A percentile compares a stretch with the other conserved stretches of the same genome.
These are phyloP conservation scores for Pisolithus orientalis DNA, from an alignment of 768 basidiomycete genomes.

Conservation along the genomic window DNA sequence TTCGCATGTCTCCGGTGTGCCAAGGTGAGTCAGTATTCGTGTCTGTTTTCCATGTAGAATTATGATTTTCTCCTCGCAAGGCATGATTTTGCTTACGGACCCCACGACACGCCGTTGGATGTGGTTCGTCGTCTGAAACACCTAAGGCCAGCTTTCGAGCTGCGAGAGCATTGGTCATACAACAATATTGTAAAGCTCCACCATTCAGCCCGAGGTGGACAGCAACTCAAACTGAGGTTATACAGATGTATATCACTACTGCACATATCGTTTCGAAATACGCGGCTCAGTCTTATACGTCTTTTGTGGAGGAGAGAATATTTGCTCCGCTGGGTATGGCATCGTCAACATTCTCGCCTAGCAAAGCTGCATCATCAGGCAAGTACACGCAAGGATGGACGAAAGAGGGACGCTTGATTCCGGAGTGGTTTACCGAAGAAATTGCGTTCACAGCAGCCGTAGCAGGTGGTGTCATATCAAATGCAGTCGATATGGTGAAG, in stretches of 20 bases:
- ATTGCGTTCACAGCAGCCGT: conserved; percentile 26
- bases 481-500: conserved; percentile 35
- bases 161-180: conserved; percentile 33
- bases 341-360: conserved; percentile 31
- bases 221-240: not conserved
- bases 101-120: conserved; percentile 20
- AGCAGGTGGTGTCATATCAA: conserved; percentile 40
- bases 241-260: conserved; percentile 34
- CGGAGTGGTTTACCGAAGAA: conserved; percentile 26
- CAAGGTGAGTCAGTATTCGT: conserved; percentile 19
- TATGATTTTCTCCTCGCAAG: conserved; percentile 10
- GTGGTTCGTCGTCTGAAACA: conserved; percentile 20
- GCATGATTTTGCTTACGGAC: conserved; percentile 29
- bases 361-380: conserved; percentile 27
- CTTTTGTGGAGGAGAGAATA: conserved; percentile 38
- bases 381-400: conserved; percentile 31
- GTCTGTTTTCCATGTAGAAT: not conserved
- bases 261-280: conserved; percentile 30
- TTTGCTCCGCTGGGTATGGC: conserved; percentile 37
- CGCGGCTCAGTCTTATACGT: conserved; percentile 26
- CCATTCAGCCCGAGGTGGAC: not conserved
- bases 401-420: conserved; percentile 25
- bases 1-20: conserved; percentile 36
- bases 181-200: conserved; percentile 29
- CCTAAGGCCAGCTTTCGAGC: conserved; percentile 27